Base-by-base conservation (phyloP, 225 moss, liverwort and hornwort genomes). In the Thuidium tamariscinum region DNA sequence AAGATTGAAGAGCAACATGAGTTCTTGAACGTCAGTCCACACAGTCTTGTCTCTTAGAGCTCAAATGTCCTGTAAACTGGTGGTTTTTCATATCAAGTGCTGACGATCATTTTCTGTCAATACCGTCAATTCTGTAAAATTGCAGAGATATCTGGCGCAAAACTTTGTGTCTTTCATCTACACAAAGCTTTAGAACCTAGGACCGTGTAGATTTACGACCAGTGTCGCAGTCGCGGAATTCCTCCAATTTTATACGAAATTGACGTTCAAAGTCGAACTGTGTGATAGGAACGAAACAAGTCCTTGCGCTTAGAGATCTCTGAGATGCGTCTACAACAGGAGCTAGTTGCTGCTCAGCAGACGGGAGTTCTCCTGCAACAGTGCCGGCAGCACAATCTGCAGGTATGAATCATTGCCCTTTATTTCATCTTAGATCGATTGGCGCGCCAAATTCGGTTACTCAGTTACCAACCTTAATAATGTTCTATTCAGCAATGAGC, bases 231-330 rank as follows among this genome's bases (percentile, higher is more conserved):
- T 46, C 29, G 9, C 29, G 30, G 5, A 54, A 55, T 36, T 36
- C 36, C 25, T 2, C 36, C 9, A 36, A 37, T 36, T 76, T 36
- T 6, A 36, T 25, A n/a, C 32, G 42, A 80, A 63, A 80, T 46
- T 63, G 32, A 46, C 16, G 63, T 48, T 64, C 23, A 27, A 51
- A 48, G 34, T 77, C 64, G 32, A 68, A 67, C 21, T 59, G 48
- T 82, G 75, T 74, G 78, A 32, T 89, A 97, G 95, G 95, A 95
- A 91, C 91, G 91, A 81, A 85, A 77, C 80, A 93, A 92, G 69
- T 89, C 92, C 23, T 82, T 87, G 83, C 87, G 74, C 83, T 73
- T 97, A 69, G 94, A 95, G 88, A 83, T 89, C n/a, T 88, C 81
- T 32, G 92, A 92, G 80, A 93, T 87, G 77, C 87, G 87, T n/a